These are phyloP conservation scores for Exophiala lecanii-corni DNA, from an alignment of 2,329 filamentous ascomycete species.

Conservation along the genomic window DNA sequence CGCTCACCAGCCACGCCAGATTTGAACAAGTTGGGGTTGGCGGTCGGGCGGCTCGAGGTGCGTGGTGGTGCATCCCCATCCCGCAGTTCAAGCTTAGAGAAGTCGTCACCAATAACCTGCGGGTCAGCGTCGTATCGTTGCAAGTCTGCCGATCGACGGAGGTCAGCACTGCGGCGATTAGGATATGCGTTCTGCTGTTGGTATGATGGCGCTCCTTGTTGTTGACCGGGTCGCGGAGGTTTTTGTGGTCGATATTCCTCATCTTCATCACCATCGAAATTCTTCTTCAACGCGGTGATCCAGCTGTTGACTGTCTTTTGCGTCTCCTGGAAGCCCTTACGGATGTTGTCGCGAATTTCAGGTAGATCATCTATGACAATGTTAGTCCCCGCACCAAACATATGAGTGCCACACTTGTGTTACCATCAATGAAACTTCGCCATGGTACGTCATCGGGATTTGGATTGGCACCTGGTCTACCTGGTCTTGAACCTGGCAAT, in stretches of 20 bases:
- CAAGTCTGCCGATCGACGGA: constrained; percentile 76
- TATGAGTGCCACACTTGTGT: too few species aligned
- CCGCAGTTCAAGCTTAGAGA: constrained; percentile 61
- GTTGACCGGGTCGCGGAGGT: constrained; percentile 34
- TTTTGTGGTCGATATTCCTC: constrained; percentile 44
- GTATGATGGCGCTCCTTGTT: constrained; percentile 30
- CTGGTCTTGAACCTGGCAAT: constrained; percentile 28
- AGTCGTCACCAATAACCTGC: constrained; percentile 83
- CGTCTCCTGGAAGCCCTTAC: constrained; percentile 91
- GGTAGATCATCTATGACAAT: constrained; percentile 80
- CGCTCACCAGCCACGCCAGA: constrained; percentile 25
- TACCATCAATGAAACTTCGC: constrained; percentile 78
- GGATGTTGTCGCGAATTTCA: constrained; percentile 85
- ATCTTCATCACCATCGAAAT: constrained; percentile 79
- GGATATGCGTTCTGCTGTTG: constrained; percentile 30
- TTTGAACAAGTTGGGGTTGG: constrained; percentile 78
- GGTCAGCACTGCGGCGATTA: constrained; percentile 56
- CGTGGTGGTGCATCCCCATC: constrained; percentile 56
- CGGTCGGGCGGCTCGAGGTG: constrained; percentile 59
- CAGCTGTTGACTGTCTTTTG: constrained; percentile 89
- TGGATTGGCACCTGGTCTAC: constrained; percentile 34
- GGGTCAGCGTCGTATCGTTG: constrained; percentile 94
- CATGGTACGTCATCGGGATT: constrained; percentile 49
- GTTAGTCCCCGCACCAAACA: too few species aligned
- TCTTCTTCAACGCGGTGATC: constrained; percentile 89